Evolutionary conservation across 257 asterid species (phyloP).

Genomic region (Primulina eburnea): DNA sequence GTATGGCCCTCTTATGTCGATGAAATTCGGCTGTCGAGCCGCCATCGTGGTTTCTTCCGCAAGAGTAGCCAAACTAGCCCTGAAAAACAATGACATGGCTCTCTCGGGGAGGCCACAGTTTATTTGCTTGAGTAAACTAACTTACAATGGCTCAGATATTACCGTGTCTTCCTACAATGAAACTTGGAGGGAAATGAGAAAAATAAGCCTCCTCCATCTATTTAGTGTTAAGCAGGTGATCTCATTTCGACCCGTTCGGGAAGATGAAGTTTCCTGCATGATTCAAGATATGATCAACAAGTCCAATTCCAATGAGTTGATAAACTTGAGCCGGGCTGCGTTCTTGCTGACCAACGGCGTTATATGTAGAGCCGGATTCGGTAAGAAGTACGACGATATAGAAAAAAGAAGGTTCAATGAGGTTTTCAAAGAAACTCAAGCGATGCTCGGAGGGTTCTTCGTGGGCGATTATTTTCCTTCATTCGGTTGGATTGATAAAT

Average conservation of each 20-base stretch:
- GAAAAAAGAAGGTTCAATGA: slow-evolving; percentile 3
- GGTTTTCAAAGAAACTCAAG: slow-evolving; percentile 10
- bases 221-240: slow-evolving; percentile 8
- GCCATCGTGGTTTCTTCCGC: not conserved
- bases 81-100: slow-evolving; percentile 5
- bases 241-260: not conserved
- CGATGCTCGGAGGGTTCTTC: not conserved
- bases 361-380: slow-evolving; percentile 15
- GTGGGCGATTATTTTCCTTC: slow-evolving; percentile 18
- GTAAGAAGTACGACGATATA: slow-evolving; percentile 8
- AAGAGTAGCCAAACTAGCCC: slow-evolving; percentile 5
- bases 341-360: not conserved
- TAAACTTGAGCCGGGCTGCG: slow-evolving; percentile 3
- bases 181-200: slow-evolving; percentile 16
- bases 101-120: slow-evolving; percentile 13
- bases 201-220: not conserved
- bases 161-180: not conserved
- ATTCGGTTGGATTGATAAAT: slow-evolving; percentile 26
- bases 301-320: not conserved
- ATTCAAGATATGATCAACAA: not conserved
- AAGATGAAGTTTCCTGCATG: slow-evolving; percentile 19
- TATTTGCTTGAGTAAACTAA: not conserved
- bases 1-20: too few species aligned
- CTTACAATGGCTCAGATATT: slow-evolving; percentile 15
- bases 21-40: too few species aligned